phyloP scores from a whole-genome alignment of 352 stramenopile species.

The Globisporangium irregulare region DNA sequence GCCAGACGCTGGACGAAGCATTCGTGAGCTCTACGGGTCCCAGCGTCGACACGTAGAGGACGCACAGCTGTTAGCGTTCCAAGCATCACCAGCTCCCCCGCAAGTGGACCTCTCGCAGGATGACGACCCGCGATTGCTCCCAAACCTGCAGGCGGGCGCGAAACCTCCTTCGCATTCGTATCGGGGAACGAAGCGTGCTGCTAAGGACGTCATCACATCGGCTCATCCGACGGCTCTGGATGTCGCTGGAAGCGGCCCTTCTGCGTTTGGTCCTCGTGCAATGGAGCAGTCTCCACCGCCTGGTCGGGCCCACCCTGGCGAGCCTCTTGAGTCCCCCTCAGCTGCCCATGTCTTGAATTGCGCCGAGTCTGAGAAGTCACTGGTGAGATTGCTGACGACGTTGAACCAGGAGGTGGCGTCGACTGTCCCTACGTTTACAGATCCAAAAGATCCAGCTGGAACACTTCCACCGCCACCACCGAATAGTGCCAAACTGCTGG shows the following conservation, averaged over 20 bases:
- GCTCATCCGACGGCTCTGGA: background rate
- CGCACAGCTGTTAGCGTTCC: background rate
- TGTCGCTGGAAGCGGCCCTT: background rate
- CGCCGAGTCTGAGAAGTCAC: slow-evolving; percentile 62
- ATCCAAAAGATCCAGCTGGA: slow-evolving; percentile 8
- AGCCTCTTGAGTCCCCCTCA: slow-evolving; percentile 40
- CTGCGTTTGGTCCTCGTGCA: slow-evolving; percentile 1
- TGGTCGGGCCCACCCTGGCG: background rate
- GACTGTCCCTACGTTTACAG: background rate
- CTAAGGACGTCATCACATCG: slow-evolving; percentile 36
- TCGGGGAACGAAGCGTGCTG: slow-evolving; percentile 37
- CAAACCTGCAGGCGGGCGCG: slow-evolving; percentile 5
- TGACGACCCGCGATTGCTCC: background rate
- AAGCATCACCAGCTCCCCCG: background rate
- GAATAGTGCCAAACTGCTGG: background rate
- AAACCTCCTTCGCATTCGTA: slow-evolving; percentile 15
- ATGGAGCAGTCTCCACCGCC: background rate
- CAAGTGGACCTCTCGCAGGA: background rate
- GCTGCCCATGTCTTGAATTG: slow-evolving; percentile 61
- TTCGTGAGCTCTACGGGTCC: background rate
- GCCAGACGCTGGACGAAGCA: background rate
- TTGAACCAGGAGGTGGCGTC: slow-evolving; percentile 45
- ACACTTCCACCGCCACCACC: background rate
- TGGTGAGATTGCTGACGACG: slow-evolving; percentile 58
- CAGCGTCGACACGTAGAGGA: background rate